phyloP scores from a whole-genome alignment of 75 land plant species.

The Chamaecyparis obtusa region DNA sequence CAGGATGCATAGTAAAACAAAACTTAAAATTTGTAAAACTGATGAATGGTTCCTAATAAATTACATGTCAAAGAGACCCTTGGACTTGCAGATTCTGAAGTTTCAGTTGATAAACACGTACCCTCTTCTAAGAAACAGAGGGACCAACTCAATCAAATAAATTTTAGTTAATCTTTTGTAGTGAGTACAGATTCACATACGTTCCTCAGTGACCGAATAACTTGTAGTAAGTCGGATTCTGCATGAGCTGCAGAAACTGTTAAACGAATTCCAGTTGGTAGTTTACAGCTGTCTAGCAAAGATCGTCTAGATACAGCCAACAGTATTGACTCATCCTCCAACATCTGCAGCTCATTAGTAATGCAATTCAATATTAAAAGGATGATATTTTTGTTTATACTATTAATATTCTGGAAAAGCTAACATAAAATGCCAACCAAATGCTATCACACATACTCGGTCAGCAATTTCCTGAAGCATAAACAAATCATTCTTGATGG shows the following conservation, averaged over 20 bases:
- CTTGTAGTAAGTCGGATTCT: constrained; percentile 54
- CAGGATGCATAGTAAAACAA: not conserved
- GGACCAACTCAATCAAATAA: not conserved
- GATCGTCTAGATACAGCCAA: constrained; percentile 62
- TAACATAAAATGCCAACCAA: not conserved
- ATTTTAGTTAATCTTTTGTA: not conserved
- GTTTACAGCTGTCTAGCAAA: constrained; percentile 59
- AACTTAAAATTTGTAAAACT: not conserved
- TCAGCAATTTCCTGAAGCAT: constrained; percentile 65
- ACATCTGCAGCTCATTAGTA: constrained; percentile 40
- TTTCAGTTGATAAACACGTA: not conserved
- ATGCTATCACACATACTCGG: constrained; percentile 33
- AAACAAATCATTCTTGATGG: constrained; percentile 41
- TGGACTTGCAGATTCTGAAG: not conserved
- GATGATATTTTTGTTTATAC: not conserved
- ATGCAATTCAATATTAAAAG: not conserved
- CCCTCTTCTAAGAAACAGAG: not conserved
- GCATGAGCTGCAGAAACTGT: constrained; percentile 72
- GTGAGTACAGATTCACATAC: constrained; percentile 36
- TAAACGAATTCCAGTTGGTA: constrained; percentile 62
- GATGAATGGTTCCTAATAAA: not conserved
- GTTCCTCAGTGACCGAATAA: constrained; percentile 39
- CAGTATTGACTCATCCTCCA: constrained; percentile 63
- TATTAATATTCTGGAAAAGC: not conserved
- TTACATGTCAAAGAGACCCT: not conserved